Evolutionary conservation across 2,329 filamentous ascomycete species (phyloP).

Genomic region (Ophiostoma piceae): DNA sequence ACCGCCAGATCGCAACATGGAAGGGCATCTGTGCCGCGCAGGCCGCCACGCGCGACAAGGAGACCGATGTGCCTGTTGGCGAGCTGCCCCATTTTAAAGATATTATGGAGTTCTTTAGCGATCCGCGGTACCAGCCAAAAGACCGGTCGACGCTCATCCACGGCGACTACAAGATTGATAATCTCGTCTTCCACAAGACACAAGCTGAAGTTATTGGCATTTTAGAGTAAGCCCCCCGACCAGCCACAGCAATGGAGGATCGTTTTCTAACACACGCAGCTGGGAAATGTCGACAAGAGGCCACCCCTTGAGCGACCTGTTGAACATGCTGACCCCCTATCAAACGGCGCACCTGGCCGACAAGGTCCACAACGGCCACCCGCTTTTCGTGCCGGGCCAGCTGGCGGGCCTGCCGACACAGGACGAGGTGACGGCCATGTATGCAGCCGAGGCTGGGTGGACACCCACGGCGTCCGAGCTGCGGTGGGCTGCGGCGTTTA

Average conservation of each 20-base stretch:
- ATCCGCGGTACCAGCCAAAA: constrained; percentile 63
- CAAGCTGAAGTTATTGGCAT: constrained; percentile 86
- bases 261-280: constrained; percentile 35
- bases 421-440: constrained; percentile 36
- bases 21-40: constrained; percentile 72
- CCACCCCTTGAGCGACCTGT: constrained; percentile 87
- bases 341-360: constrained; percentile 35
- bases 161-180: constrained; percentile 95
- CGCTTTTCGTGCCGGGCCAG: constrained; percentile 55
- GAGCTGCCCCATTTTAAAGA: constrained; percentile 78
- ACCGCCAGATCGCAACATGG: constrained; percentile 80
- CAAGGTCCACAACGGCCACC: constrained; percentile 33
- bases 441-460: constrained; percentile 50
- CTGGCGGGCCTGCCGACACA: constrained; percentile 53
- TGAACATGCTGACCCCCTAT: constrained; percentile 64
- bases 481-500: constrained; percentile 58
- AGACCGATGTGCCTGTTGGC: constrained; percentile 71
- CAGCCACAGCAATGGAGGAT: not conserved
- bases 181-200: constrained; percentile 82
- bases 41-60: constrained; percentile 66
- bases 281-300: constrained; percentile 99
- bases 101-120: constrained; percentile 70
- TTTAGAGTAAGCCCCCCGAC: constrained; percentile 55
- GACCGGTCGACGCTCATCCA: constrained; percentile 80
- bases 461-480: constrained; percentile 47